Evolutionary conservation across 495 filamentous ascomycete species (phyloP), one percentile per base, ranked within the genome.

Genomic region (Aspergillus conjunctus): DNA sequence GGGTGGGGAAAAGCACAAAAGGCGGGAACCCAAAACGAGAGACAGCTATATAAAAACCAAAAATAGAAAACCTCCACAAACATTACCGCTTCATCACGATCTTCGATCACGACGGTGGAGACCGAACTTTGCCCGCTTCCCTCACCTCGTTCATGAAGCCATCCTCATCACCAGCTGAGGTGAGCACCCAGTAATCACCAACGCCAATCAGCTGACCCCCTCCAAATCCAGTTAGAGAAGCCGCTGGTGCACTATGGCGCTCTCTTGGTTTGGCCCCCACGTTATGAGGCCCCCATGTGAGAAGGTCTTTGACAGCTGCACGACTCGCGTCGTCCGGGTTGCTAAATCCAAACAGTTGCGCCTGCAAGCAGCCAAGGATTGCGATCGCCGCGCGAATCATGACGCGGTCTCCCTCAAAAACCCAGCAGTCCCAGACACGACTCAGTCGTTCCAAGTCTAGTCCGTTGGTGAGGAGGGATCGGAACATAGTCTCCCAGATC

Each of bases 341-440:
- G 18, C 62, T 70, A 58, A 76, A 79, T 4, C 86, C 83, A 57
- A 87, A 87, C 3, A 91, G 70, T 62, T 81, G 85, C 0, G 81
- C 67, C 66, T 92, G 88, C 26, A 91, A 70, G 50, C 75, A 73
- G 11, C 83, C 75, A 6, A 96, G 73, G 33, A 91, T 69, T 4
- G 88, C 94, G 6, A 97, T 86, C 0, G 85, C 89, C 0, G 90
- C 86, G 3, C 93, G 83, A 21, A 97, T 85, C 11, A 96, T 78
- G 14, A 92, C 81, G 9, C 84, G 81, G 65, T 98, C 94, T 3
- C 92, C 93, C 70, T 98, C 94, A 59, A 98, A 96, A 2, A 93
- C 88, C 77, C 91, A 94, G 26, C 96, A 89, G 68, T 98, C 94
- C 92, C 91, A 97, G 4, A 98, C 78, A 11, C 94, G 82, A 31